Evolutionary conservation across 208 protist genomes (phyloP), one percentile per base, ranked within the genome.

Genomic region (Lotmaria passim): DNA sequence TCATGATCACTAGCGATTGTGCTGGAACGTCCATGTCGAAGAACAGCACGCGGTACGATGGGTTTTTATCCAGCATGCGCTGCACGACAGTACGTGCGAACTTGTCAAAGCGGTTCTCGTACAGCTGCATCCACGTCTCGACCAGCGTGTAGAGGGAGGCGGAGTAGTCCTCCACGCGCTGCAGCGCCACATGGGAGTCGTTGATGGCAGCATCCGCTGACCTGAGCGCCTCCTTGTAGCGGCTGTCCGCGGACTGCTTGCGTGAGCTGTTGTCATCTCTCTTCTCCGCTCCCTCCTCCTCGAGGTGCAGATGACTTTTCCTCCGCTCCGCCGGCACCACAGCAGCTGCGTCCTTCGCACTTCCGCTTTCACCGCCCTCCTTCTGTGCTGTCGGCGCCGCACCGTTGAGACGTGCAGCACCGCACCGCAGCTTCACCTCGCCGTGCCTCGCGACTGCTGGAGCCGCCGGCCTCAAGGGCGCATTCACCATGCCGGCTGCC

Each of bases 91-190:
- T 57, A 2, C 55, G 34, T 11, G 71, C 71, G 31, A 77, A 77
- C 38, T 51, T 38, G 28, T 61, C 57, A 30, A 70, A 70, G 57
- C 56, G 64, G 28, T 70, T 36, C 30, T 53, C 44, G 30, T 38
- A 48, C 28, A 77, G 33, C n/a, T 55, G 44, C 30, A 61, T 68
- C 63, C 63, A 77, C 3, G 71, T 61, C 43, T 70, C 44, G 1
- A 77, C 41, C 15, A 70, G 52, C 1, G 58, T 47, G 43, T 65
- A 33, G 3, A 63, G 34, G 17, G 3, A 19, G 28, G 38, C 36
- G 3, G 53, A 56, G 52, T 36, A 41, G n/a, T 70, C 28, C 39
- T 70, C 38, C 28, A 70, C 52, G 10, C 52, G 48, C 28, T 59
- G 19, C 26, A 38, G 52, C 7, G 51, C 64, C 31, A 47, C 12